These are phyloP conservation scores for Phoenix dactylifera DNA, from an alignment of 176 grass and related monocot genomes.

Conservation along the genomic window DNA sequence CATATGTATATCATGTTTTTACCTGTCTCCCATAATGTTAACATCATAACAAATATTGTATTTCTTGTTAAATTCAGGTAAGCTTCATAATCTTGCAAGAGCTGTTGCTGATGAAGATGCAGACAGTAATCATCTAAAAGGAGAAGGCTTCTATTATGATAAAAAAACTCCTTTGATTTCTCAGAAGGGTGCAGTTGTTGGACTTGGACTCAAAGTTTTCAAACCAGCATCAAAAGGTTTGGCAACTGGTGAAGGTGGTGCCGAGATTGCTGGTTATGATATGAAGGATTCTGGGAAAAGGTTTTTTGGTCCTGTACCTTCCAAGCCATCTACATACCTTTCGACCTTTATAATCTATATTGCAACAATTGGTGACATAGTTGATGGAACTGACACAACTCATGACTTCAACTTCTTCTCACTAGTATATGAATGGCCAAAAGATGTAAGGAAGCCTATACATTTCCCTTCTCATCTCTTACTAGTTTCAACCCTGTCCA, in stretches of 20 bases:
- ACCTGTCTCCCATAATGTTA: not conserved
- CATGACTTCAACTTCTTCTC: constrained; percentile 99
- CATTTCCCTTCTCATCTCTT: constrained; percentile 4
- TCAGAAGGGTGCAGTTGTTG: constrained; percentile 65
- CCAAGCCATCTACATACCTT: constrained; percentile 83
- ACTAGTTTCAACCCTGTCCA: not conserved
- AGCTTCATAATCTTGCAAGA: constrained; percentile 97
- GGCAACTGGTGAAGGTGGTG: constrained; percentile 32
- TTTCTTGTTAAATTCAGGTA: constrained; percentile 48
- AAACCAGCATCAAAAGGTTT: constrained; percentile 30
- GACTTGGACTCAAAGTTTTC: constrained; percentile 64
- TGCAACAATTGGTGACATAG: constrained; percentile 91
- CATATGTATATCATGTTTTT: too few relatives aligned
- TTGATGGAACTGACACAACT: constrained; percentile 93
- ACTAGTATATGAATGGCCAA: constrained; percentile 81
- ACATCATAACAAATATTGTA: not conserved
- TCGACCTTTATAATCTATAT: constrained; percentile 96
- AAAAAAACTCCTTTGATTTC: constrained; percentile 51
- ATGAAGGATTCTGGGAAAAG: constrained; percentile 62
- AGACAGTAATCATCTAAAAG: constrained; percentile 46
- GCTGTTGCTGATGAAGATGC: constrained; percentile 78
- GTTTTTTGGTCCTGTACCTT: constrained; percentile 55
- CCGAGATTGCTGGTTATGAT: constrained; percentile 28
- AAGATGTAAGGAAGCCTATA: constrained; percentile 65
- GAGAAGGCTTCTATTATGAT: constrained; percentile 31